Percentiles rank a stretch among this genome's conserved stretches.
These are phyloP conservation scores for Amanita rubescens DNA, from an alignment of 768 basidiomycete genomes.

Conservation along the genomic window DNA sequence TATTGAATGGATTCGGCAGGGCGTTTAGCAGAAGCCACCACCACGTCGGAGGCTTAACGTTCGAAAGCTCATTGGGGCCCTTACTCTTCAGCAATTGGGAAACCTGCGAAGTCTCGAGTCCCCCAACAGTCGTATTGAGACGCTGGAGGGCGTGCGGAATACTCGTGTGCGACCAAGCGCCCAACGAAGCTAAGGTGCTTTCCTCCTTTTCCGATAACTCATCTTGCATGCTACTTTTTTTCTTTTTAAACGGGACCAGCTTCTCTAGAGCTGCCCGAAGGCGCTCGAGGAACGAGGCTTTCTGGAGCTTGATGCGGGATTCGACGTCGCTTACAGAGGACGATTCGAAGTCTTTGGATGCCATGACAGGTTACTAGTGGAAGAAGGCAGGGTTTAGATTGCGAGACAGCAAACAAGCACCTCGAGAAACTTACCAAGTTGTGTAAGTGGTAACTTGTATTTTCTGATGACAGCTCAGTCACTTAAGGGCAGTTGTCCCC, in stretches of 20 bases:
- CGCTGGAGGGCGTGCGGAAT: background rate
- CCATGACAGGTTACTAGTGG: background rate
- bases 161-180: background rate
- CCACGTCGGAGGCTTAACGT: conserved; percentile 22
- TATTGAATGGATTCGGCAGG: conserved; percentile 27
- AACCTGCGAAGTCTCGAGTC: background rate
- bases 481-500: background rate
- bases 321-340: background rate
- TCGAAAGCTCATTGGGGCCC: conserved; percentile 22
- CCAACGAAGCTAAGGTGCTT: background rate
- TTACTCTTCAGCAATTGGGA: conserved; percentile 11
- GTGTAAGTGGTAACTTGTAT: background rate
- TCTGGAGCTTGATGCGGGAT: background rate
- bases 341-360: background rate
- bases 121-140: background rate
- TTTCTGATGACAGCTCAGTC: background rate
- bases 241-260: background rate
- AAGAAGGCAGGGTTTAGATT: background rate
- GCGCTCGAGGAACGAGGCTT: background rate
- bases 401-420: background rate
- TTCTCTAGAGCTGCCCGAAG: background rate
- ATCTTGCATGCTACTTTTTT: background rate
- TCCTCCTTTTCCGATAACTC: background rate
- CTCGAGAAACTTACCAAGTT: background rate
- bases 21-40: conserved; percentile 23